Base-by-base conservation (phyloP, 108 stramenopile species). In the Seminavis robusta region DNA sequence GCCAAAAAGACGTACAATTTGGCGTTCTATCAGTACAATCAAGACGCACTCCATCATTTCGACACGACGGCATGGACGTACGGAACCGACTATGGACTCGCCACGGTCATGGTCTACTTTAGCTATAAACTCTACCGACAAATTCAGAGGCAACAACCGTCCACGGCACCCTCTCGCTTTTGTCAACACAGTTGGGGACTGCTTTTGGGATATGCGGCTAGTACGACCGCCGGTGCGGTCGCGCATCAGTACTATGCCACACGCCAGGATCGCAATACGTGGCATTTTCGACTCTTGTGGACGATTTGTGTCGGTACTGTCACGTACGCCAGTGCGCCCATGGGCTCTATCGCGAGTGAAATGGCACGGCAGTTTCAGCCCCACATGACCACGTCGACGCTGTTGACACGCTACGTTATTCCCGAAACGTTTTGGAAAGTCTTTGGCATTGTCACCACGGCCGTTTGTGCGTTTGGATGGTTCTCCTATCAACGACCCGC, bases 241-340 rank as follows among this genome's bases (percentile, higher is more conserved):
- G 67, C 75, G 8, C 94, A 95, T 55, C 86, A 92, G 52, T 47
- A 52, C 49, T 88, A 69, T 56, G 38, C 48, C 6, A 66, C 59
- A 15, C 33, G 90, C 15, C 73, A 74, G 32, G 52, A 48, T 6
- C 73, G 69, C 31, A 87, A 92, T 53, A 67, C 86, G 6, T 15
- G 30, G 26, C 21, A 31, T 8, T 95, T 95, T 56, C 72, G 86
- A 3, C 8, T 86, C 3, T 47, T 88, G 8, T 92, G 94, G 94
- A 76, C 78, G 5, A 42, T 84, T 4, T 88, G 86, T 52, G 94
- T 95, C 9, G 94, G 94, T 0, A 83, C 77, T 37, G 94, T 95
- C 11, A 54, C 70, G 4, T 62, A 59, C 33, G 94, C 94, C 1
- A 71, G 80, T 25, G 65, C 62, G 4, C 77, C 57, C 41, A 92